Conservation (phyloP, 345 rosid species). For the Diplotaxis tenuifolia region DNA sequence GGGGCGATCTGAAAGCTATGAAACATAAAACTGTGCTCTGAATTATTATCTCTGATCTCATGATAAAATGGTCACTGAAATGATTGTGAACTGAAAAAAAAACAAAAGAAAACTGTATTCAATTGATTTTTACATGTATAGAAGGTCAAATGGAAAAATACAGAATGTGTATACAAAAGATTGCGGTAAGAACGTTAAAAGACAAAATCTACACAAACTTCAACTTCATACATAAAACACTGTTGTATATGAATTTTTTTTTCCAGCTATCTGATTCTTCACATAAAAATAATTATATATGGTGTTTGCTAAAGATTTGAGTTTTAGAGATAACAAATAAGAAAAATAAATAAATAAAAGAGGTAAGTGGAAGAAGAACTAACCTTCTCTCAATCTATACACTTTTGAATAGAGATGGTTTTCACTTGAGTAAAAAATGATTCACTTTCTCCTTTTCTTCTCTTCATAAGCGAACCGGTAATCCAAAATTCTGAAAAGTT, state of each 20-base stretch:
- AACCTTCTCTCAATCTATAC: conserved; percentile 59
- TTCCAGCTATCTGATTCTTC: neutral
- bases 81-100: neutral
- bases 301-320: conserved; percentile 46
- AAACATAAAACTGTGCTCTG: conserved; percentile 11
- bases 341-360: conserved; percentile 37
- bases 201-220: neutral
- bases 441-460: conserved; percentile 25
- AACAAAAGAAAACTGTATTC: neutral
- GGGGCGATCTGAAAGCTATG: neutral
- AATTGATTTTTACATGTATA: neutral
- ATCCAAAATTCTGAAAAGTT: conserved; percentile 86
- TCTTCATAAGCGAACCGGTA: conserved; percentile 61
- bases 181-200: neutral
- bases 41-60: conserved; percentile 18
- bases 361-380: conserved; percentile 30
- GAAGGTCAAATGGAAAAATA: neutral
- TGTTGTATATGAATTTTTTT: neutral
- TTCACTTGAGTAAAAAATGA: neutral
- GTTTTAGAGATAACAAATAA: conserved; percentile 46
- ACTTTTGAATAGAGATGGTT: conserved; percentile 37
- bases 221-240: neutral
- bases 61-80: neutral
- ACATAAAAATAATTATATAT: conserved; percentile 29
- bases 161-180: neutral